A percentile compares a stretch with the other conserved stretches of the same genome.
Conservation (phyloP, 345 rosid species). For the Eucalyptus pauciflora region DNA sequence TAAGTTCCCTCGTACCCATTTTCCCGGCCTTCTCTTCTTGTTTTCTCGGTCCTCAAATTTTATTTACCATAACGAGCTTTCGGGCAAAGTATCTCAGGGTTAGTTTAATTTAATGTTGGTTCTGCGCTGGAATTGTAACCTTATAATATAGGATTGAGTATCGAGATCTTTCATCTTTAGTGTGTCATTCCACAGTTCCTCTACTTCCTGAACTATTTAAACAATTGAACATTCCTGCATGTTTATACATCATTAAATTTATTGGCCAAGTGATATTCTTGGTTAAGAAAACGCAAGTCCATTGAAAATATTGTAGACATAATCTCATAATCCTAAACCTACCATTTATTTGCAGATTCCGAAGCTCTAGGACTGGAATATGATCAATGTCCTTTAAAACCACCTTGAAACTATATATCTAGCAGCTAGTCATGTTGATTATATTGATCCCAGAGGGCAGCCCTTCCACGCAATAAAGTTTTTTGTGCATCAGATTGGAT, state of each 20-base stretch:
- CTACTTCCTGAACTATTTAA: not conserved
- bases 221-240: rapidly evolving
- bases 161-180: not conserved
- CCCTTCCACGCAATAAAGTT: not conserved
- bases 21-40: not conserved
- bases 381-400: not conserved
- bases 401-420: not conserved
- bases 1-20: rapidly evolving
- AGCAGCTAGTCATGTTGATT: not conserved
- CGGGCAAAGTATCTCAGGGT: rapidly evolving
- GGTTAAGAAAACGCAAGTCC: not conserved
- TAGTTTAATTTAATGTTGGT: rapidly evolving
- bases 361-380: rapidly evolving
- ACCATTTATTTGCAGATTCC: not conserved
- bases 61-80: not conserved
- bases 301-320: not conserved
- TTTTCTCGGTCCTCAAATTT: not conserved
- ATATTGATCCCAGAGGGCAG: not conserved
- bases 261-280: not conserved
- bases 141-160: not conserved
- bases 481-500: not conserved
- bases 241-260: not conserved
- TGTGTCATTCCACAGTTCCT: not conserved
- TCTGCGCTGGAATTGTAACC: not conserved
- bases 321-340: not conserved